Evolutionary conservation across 768 basidiomycete species (phyloP).

Genomic region (Naganishia vishniacii): DNA sequence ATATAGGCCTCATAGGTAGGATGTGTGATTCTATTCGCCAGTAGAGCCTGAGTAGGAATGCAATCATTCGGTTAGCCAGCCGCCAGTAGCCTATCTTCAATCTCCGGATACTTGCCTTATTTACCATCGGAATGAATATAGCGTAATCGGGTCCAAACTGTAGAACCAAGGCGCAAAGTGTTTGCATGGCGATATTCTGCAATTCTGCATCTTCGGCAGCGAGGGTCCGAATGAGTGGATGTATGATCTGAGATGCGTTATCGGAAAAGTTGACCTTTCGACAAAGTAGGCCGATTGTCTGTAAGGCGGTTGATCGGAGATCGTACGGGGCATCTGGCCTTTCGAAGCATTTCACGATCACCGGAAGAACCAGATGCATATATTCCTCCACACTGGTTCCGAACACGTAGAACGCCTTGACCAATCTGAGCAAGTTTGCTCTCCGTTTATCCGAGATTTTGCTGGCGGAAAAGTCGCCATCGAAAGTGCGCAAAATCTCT

Average conservation of each 20-base stretch:
- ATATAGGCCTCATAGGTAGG: conserved; percentile 81
- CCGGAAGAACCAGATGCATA: conserved; percentile 89
- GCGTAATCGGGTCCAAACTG: conserved; percentile 96
- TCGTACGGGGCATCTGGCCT: conserved; percentile 65
- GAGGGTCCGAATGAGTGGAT: conserved; percentile 84
- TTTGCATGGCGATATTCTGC: conserved; percentile 80
- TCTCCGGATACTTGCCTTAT: conserved; percentile 66
- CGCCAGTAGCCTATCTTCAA: too few relatives aligned
- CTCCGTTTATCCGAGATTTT: conserved; percentile 61
- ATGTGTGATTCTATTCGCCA: conserved; percentile 71
- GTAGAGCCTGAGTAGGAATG: conserved; percentile 67
- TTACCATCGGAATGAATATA: conserved; percentile 93
- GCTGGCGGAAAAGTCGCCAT: conserved; percentile 42
- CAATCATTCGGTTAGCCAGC: too few relatives aligned
- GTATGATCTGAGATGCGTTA: conserved; percentile 93
- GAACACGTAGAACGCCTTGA: conserved; percentile 90
- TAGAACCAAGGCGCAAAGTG: conserved; percentile 80
- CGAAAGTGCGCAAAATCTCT: conserved; percentile 66
- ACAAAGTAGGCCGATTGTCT: conserved; percentile 83
- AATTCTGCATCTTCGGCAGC: conserved; percentile 64
- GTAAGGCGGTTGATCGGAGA: conserved; percentile 80
- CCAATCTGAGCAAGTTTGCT: conserved; percentile 64
- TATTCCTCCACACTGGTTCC: conserved; percentile 97
- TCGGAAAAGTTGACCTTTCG: conserved; percentile 94
- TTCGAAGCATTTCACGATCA: conserved; percentile 87